These are phyloP conservation scores for Lichenothelia convexa DNA, from an alignment of 495 filamentous ascomycete genomes.

Conservation along the genomic window DNA sequence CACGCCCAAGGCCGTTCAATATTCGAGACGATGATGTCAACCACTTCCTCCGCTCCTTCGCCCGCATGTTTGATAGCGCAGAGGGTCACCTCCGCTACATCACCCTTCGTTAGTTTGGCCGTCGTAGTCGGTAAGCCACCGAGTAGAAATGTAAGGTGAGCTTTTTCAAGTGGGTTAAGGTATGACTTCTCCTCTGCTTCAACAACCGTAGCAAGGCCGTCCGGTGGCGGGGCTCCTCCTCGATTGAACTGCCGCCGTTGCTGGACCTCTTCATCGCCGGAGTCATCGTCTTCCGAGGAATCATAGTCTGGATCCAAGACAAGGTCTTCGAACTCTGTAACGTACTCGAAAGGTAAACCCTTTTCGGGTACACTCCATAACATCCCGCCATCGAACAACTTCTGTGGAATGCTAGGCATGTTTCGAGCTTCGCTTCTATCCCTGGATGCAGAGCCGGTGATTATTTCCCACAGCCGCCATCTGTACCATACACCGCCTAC, in stretches of 20 bases:
- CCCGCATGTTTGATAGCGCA: slow-evolving; percentile 85
- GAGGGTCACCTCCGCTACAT: slow-evolving; percentile 67
- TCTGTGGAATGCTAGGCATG: slow-evolving; percentile 4
- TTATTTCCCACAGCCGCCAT: slow-evolving; percentile 73
- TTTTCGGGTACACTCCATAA: slow-evolving; percentile 53
- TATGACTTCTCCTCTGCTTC: slow-evolving; percentile 47
- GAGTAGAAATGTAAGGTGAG: slow-evolving; percentile 63
- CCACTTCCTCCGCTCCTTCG: slow-evolving; percentile 66
- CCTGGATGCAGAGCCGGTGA: slow-evolving; percentile 35
- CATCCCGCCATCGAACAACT: slow-evolving; percentile 46
- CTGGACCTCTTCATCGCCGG: slow-evolving; percentile 54
- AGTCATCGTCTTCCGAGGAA: slow-evolving; percentile 74
- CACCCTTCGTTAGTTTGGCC: slow-evolving; percentile 59
- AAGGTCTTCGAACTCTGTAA: slow-evolving; percentile 54
- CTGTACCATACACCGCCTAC: slow-evolving; percentile 75
- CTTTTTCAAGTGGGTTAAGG: slow-evolving; percentile 69
- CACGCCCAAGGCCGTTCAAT: slow-evolving; percentile 49
- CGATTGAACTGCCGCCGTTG: slow-evolving; percentile 28
- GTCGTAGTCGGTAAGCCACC: slow-evolving; percentile 63
- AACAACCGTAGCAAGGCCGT: no score
- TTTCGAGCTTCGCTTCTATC: slow-evolving; percentile 7
- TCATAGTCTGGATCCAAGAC: slow-evolving; percentile 70
- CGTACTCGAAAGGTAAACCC: slow-evolving; percentile 52
- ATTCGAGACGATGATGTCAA: slow-evolving; percentile 70
- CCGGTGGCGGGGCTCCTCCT: slow-evolving; percentile 28